Percentiles rank a stretch among this genome's conserved stretches.
These are phyloP conservation scores for Microstegium vimineum DNA, from an alignment of 176 grass and related monocot genomes.

Conservation along the genomic window DNA sequence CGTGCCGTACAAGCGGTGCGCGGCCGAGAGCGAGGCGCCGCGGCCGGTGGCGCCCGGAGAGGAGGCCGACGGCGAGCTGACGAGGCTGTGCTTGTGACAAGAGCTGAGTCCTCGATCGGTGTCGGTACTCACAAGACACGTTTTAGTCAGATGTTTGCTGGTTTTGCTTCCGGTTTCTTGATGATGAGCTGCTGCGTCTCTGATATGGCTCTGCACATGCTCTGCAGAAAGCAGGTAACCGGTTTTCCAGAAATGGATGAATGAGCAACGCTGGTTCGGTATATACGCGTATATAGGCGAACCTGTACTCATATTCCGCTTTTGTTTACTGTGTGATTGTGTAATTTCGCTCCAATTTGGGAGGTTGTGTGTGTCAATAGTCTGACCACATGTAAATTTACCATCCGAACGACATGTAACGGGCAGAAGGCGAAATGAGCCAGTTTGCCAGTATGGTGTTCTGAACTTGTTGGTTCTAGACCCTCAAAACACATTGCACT, in stretches of 20 bases:
- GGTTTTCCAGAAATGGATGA: constrained; percentile 34
- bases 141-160: constrained; percentile 26
- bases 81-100: constrained; percentile 72
- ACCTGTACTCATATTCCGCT: constrained; percentile 7
- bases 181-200: constrained; percentile 27
- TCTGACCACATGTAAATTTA: constrained; percentile 32
- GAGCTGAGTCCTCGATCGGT: not conserved
- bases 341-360: constrained; percentile 19
- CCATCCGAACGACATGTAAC: constrained; percentile 23
- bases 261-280: constrained; percentile 26
- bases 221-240: not conserved
- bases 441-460: not conserved
- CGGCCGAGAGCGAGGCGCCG: constrained; percentile 39
- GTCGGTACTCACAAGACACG: not conserved
- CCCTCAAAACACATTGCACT: not conserved
- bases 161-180: constrained; percentile 45
- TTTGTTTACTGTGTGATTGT: constrained; percentile 4
- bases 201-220: not conserved
- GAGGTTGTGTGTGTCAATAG: constrained; percentile 15
- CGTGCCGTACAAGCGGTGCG: constrained; percentile 61
- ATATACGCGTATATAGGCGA: constrained; percentile 1
- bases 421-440: not conserved
- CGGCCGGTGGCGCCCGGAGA: constrained; percentile 17
- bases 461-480: not conserved
- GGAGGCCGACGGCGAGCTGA: constrained; percentile 50